Conservation (phyloP, 306 rosid species). For the Rosa multiflora region DNA sequence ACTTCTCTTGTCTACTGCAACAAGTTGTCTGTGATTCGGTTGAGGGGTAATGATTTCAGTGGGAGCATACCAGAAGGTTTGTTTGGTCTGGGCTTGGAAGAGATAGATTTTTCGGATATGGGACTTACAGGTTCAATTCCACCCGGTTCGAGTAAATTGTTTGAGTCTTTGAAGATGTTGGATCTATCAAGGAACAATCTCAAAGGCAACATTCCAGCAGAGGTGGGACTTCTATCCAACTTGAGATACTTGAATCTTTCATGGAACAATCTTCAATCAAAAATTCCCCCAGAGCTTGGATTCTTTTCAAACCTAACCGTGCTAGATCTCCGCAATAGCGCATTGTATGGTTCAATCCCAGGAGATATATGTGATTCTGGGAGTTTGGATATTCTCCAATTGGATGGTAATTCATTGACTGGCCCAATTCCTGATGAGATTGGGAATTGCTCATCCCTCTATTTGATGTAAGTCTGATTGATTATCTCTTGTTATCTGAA, state of each 20-base stretch:
- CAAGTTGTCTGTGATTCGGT: slow-evolving; percentile 43
- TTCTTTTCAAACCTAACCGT: slow-evolving; percentile 58
- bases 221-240: slow-evolving; percentile 58
- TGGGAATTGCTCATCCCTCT: slow-evolving; percentile 86
- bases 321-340: slow-evolving; percentile 63
- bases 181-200: slow-evolving; percentile 72
- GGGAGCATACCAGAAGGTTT: slow-evolving; percentile 76
- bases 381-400: slow-evolving; percentile 69
- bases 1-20: slow-evolving; percentile 47
- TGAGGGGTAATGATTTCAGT: slow-evolving; percentile 54
- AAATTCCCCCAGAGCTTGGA: slow-evolving; percentile 70
- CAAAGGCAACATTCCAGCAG: slow-evolving; percentile 63
- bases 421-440: slow-evolving; percentile 74
- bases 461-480: slow-evolving; percentile 56
- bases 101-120: slow-evolving; percentile 65
- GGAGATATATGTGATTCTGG: slow-evolving; percentile 71
- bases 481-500: slow-evolving; percentile 5
- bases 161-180: slow-evolving; percentile 49
- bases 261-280: slow-evolving; percentile 74
- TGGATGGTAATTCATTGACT: slow-evolving; percentile 72
- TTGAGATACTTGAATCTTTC: slow-evolving; percentile 74
- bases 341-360: slow-evolving; percentile 63
- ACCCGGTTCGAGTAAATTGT: slow-evolving; percentile 53
- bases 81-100: slow-evolving; percentile 71
- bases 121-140: slow-evolving; percentile 62